A percentile compares a stretch with the other conserved stretches of the same genome.
These are phyloP conservation scores for Trypanosoma congolense DNA, from an alignment of 208 protist genomes.

Conservation along the genomic window DNA sequence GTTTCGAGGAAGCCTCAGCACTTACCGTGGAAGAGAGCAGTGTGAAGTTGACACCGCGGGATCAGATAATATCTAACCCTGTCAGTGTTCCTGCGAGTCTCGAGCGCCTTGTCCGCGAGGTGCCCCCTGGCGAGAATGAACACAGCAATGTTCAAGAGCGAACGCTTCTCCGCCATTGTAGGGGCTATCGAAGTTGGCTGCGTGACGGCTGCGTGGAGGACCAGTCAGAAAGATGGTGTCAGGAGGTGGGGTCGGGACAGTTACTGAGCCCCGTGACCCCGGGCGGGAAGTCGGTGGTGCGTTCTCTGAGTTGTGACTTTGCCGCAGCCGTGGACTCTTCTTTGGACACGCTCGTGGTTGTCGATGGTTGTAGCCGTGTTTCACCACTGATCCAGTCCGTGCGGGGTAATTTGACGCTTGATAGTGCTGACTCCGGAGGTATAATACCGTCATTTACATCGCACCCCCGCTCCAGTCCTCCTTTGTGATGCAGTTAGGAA, in stretches of 20 bases:
- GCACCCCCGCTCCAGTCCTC: slow-evolving; percentile 2
- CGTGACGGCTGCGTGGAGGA: neutral
- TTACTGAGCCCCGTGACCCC: slow-evolving; percentile 4
- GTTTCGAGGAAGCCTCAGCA: neutral
- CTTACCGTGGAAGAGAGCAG: neutral
- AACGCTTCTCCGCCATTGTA: slow-evolving; percentile 1
- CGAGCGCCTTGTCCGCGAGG: slow-evolving; percentile 15
- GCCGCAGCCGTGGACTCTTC: slow-evolving; percentile 17
- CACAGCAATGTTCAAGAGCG: neutral
- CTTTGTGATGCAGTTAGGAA: no score
- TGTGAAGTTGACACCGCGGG: slow-evolving; percentile 10
- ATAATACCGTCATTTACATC: neutral
- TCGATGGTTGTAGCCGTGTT: neutral
- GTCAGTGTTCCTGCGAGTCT: slow-evolving; percentile 17
- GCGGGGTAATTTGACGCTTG: neutral
- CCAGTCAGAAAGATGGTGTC: neutral
- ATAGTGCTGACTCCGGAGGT: neutral
- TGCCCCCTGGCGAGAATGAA: slow-evolving; percentile 1
- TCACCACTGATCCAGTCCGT: neutral
- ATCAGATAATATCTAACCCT: slow-evolving; percentile 16
- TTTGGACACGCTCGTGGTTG: neutral
- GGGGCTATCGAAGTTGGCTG: slow-evolving; percentile 7
- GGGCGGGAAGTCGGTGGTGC: slow-evolving; percentile 8
- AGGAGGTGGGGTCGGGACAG: neutral
- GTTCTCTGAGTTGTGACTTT: slow-evolving; percentile 38